These are phyloP conservation scores for Xerocomellus chrysenteron DNA, from an alignment of 768 basidiomycete genomes.

Conservation along the genomic window DNA sequence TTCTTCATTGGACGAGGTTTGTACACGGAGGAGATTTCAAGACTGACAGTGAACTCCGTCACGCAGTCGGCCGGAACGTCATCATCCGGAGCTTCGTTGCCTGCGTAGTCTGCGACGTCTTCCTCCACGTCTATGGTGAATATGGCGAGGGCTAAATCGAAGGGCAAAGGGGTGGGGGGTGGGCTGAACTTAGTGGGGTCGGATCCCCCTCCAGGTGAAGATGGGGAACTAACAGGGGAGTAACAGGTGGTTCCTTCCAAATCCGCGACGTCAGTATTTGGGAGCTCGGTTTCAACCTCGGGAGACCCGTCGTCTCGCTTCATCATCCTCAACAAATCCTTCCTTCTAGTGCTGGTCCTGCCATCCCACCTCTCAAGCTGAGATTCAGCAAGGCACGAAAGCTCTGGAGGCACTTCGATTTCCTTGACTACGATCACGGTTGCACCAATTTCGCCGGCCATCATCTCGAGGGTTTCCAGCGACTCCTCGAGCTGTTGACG, in stretches of 20 bases:
- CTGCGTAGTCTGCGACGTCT: slow-evolving; percentile 35
- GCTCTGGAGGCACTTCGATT: slow-evolving; percentile 67
- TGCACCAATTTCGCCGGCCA: slow-evolving; percentile 93
- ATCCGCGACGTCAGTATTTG: slow-evolving; percentile 39
- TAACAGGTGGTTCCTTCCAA: slow-evolving; percentile 30
- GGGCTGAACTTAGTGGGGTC: not conserved
- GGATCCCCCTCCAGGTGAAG: slow-evolving; percentile 5
- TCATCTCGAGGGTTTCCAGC: slow-evolving; percentile 84
- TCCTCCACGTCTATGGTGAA: slow-evolving; percentile 51
- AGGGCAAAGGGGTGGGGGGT: slow-evolving; percentile 19
- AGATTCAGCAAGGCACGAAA: slow-evolving; percentile 38
- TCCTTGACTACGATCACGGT: slow-evolving; percentile 90
- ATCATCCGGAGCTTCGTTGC: slow-evolving; percentile 20
- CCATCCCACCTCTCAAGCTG: slow-evolving; percentile 36
- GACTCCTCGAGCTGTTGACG: slow-evolving; percentile 74
- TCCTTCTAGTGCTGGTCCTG: slow-evolving; percentile 37
- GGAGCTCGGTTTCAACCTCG: slow-evolving; percentile 39
- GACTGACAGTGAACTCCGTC: slow-evolving; percentile 43
- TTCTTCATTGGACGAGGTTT: slow-evolving; percentile 68
- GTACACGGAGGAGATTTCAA: slow-evolving; percentile 71
- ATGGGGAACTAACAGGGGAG: slow-evolving; percentile 6
- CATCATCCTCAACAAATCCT: slow-evolving; percentile 25
- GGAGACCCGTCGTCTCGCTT: slow-evolving; percentile 35
- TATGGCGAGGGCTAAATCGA: slow-evolving; percentile 28
- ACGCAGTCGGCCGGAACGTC: not conserved